These are phyloP conservation scores for Nakaseomyces delphensis DNA, from an alignment of 1,139 yeast species.

Conservation along the genomic window DNA sequence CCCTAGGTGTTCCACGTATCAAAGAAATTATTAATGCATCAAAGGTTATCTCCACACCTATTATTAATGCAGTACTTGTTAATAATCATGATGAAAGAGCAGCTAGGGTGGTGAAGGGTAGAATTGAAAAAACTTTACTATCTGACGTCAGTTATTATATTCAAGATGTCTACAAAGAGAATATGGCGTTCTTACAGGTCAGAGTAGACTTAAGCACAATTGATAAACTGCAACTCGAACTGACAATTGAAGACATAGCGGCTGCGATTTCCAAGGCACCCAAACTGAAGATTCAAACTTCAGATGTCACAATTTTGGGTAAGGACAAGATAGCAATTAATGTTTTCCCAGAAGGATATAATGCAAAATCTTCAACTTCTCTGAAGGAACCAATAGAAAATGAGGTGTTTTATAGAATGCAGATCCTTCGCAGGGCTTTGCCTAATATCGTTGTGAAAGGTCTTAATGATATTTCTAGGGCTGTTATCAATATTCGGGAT, in stretches of 20 bases:
- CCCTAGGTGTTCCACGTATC: constrained; percentile 98
- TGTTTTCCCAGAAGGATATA: constrained; percentile 50
- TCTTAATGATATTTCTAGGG: constrained; percentile 80
- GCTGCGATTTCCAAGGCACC: constrained; percentile 77
- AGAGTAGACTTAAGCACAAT: constrained; percentile 78
- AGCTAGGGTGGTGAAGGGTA: constrained; percentile 96
- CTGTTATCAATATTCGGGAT: constrained; percentile 87
- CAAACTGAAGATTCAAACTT: constrained; percentile 69
- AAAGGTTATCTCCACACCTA: constrained; percentile 90
- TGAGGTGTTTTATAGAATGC: constrained; percentile 79
- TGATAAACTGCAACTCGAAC: constrained; percentile 81
- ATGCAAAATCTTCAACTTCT: constrained; percentile 35
- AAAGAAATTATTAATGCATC: constrained; percentile 97
- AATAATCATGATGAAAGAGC: constrained; percentile 94
- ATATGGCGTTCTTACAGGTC: constrained; percentile 69
- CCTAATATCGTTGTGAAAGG: constrained; percentile 92
- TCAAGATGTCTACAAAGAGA: constrained; percentile 86
- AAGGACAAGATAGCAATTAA: constrained; percentile 66
- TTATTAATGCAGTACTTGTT: constrained; percentile 87
- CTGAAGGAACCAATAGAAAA: constrained; percentile 43
- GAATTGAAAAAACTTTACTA: constrained; percentile 85
- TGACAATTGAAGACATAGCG: constrained; percentile 79
- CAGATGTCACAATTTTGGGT: constrained; percentile 65
- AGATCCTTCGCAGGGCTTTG: constrained; percentile 72
- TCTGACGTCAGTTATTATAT: constrained; percentile 81